Base-by-base conservation (phyloP, 129 eudicot species). In the Flaveria ramosissima region DNA sequence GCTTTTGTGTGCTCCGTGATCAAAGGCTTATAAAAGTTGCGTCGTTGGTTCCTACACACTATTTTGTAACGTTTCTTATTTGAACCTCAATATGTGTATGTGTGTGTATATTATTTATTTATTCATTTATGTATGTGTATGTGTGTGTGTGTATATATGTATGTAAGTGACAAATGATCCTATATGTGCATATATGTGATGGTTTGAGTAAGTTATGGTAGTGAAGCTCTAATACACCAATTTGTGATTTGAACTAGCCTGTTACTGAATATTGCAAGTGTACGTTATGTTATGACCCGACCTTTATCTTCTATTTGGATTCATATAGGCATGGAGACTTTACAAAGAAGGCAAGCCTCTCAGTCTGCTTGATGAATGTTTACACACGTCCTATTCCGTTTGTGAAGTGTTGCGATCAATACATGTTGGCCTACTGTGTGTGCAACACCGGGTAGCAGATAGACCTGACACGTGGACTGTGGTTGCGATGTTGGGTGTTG, bases 381-480 rank as follows among this genome's bases (percentile, higher is more conserved):
- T 74, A 39, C 50, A 14, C n/a, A 46, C 52, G 4, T 70, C 70
- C 1, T 57, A 32, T 15, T 10, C 71, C 3, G 14, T 30, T 17
- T 21, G 20, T 56, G 83, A 82, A 72, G 77, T 86, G 53, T 12
- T 76, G n/a, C 45, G 80, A 36, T 76, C 83, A 5, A 69, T 85
- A 14, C 86, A 85, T 1, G 72, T 85, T 19, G 83, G 78, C 48
- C 60, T 82, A 43, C 57, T 85, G 45, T 85, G 89, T 68, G 86
- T 85, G 43, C 86, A 85, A 79, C 84, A 85, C 52, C 56, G 78
- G 60, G 82, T 79, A 62, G 73, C 61, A 61, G 89, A 85, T 76
- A 76, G 89, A 43, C 89, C 89, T 27, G 46, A 26, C 53, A 79
- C 82, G 16, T 66, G 66, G 7, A 57, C 78, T 4, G 85, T 86